Evolutionary conservation across 2,329 filamentous ascomycete species (phyloP), one percentile per base, ranked within the genome.

Genomic region (Exutisphaerella laricina): DNA sequence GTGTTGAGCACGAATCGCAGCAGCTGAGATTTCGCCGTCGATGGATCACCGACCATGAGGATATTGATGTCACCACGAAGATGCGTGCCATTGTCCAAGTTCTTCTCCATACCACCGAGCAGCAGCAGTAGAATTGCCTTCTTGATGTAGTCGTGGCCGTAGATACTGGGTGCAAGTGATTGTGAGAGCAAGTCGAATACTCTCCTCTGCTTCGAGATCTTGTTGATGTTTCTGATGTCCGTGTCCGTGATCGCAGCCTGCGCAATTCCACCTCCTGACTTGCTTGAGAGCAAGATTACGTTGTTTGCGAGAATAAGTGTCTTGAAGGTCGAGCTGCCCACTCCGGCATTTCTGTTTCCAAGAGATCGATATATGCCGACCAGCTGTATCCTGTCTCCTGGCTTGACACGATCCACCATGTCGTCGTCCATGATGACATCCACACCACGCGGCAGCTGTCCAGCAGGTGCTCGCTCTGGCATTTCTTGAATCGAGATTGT

Each of bases 401-500:
- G 92, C 68, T 98, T 98, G 47, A 92, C 87, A 46, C 79, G 82
- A 64, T 98, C 92, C 12, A 97, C 92, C 40, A 98, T 74, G 63
- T 98, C 92, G 63, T 98, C 92, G 63, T 98, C 92, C 53, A 98
- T 72, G 55, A 98, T 89, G 10, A 97, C 89, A 66, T 98, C 92
- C 13, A 98, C 92, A 43, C 90, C 88, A 41, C 92, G 83, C 46
- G 92, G 92, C 51, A 98, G 77, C 71, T 97, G 92, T 40, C 92
- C 92, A 46, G 92, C 90, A 41, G 92, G 92, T 2, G 92, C 92
- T 56, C 90, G 77, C 67, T 98, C 92, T 1, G 92, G 92, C 92
- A 98, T 98, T 71, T 98, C 92, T 68, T 98, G 92, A 54, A 98
- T 96, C 0, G 90, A 96, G 47, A 98, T 88, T 12, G 87, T 95